These are phyloP conservation scores for Whalleya microplaca DNA, from an alignment of 2,329 filamentous ascomycete species.

Conservation along the genomic window DNA sequence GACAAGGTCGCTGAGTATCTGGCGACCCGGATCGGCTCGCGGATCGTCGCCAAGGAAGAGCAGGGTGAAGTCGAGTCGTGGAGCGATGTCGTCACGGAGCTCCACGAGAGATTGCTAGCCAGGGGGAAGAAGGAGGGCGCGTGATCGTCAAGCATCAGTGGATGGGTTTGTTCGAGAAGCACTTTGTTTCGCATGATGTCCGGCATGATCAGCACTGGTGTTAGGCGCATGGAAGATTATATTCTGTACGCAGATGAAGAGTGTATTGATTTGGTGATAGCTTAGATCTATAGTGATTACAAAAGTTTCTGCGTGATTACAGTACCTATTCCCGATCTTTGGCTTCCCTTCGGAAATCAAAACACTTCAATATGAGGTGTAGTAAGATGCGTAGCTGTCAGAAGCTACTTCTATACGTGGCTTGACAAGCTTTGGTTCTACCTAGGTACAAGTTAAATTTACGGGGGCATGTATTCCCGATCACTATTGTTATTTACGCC, in stretches of 20 bases:
- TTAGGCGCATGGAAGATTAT: background rate
- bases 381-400: too few species aligned
- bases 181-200: background rate
- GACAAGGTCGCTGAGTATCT: slow-evolving; percentile 77
- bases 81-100: slow-evolving; percentile 59
- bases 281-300: background rate
- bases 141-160: background rate
- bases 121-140: slow-evolving; percentile 53
- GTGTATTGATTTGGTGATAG: background rate
- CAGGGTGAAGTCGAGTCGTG: slow-evolving; percentile 46
- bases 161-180: background rate
- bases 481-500: too few species aligned
- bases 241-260: background rate
- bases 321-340: background rate
- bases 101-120: slow-evolving; percentile 59
- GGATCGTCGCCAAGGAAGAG: slow-evolving; percentile 40
- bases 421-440: too few species aligned
- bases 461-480: too few species aligned
- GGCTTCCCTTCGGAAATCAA: too few species aligned
- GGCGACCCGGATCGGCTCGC: slow-evolving; percentile 53
- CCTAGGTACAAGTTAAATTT: too few species aligned
- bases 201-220: background rate
- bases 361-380: too few species aligned
- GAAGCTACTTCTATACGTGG: too few species aligned
- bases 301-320: background rate